Conservation (phyloP, 2,329 filamentous ascomycete species). For the Fusarium xylarioides region DNA sequence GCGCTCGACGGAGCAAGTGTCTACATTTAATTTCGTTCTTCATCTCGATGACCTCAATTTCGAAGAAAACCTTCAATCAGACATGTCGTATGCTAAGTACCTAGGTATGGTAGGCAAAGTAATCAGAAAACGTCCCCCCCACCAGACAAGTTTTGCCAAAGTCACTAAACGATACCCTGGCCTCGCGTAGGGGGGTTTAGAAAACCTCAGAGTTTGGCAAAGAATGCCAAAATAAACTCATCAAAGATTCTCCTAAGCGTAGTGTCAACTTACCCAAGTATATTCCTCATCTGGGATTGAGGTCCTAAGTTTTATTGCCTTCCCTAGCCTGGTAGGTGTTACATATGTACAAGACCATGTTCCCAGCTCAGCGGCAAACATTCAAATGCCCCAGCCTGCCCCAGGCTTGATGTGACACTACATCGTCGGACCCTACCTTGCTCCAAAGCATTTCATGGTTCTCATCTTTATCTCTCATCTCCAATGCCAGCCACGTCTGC, state of each 20-base stretch:
- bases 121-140: neutral
- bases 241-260: neutral
- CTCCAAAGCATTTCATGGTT: neutral
- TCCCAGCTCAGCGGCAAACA: conserved; percentile 22
- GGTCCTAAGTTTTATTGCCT: neutral
- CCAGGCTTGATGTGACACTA: conserved; percentile 29
- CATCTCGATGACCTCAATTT: conserved; percentile 19
- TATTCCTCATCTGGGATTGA: neutral
- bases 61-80: neutral
- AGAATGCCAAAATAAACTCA: neutral
- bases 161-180: neutral
- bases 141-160: conserved; percentile 1
- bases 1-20: conserved; percentile 13
- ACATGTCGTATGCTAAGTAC: neutral
- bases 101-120: neutral
- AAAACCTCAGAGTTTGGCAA: neutral
- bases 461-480: conserved; percentile 22
- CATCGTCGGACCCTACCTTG: conserved; percentile 12
- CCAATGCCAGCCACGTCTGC: conserved; percentile 33
- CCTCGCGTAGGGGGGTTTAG: neutral
- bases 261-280: neutral
- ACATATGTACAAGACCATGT: neutral
- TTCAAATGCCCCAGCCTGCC: conserved; percentile 12
- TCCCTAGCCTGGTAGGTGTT: neutral
- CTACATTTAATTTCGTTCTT: neutral